These are phyloP conservation scores for Kazachstania taianensis DNA, from an alignment of 805 yeast species.

Conservation along the genomic window DNA sequence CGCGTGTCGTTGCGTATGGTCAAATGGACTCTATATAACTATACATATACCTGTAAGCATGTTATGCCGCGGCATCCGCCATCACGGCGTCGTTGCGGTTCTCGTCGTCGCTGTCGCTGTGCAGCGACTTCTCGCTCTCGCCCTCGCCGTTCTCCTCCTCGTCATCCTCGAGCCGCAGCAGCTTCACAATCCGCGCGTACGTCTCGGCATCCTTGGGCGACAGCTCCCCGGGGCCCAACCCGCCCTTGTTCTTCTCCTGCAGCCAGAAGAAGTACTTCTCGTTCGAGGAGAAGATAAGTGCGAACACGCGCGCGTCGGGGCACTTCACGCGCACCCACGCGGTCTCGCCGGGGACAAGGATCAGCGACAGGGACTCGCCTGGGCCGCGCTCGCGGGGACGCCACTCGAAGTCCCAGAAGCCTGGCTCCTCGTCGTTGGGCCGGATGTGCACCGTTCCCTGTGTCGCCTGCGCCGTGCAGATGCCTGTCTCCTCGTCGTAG, in stretches of 20 bases:
- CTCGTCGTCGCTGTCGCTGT: conserved; percentile 2
- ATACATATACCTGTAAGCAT: neutral
- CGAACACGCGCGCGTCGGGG: conserved; percentile 66
- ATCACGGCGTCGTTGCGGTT: conserved; percentile 1
- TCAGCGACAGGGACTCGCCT: conserved; percentile 33
- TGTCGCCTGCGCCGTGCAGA: conserved; percentile 48
- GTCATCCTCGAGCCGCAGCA: conserved; percentile 32
- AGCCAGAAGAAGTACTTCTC: conserved; percentile 56
- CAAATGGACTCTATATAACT: neutral
- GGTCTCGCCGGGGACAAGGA: conserved; percentile 79
- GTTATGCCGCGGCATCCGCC: conserved; percentile 4
- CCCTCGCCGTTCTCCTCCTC: conserved; percentile 14
- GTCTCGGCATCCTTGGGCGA: conserved; percentile 48
- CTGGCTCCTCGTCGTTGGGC: conserved; percentile 22
- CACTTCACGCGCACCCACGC: conserved; percentile 62
- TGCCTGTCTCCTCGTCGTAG: conserved; percentile 43
- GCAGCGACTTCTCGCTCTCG: conserved; percentile 10
- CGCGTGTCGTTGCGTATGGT: too few species aligned
- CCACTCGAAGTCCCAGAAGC: conserved; percentile 30
- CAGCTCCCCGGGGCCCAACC: conserved; percentile 36
- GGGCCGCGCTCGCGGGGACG: conserved; percentile 21
- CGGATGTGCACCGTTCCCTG: conserved; percentile 37
- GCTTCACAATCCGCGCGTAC: conserved; percentile 38
- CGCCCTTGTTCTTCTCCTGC: conserved; percentile 55
- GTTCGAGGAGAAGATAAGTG: conserved; percentile 57